Evolutionary conservation across 768 basidiomycete genomes (phyloP).

Genomic region (Pulveroboletus sp.): DNA sequence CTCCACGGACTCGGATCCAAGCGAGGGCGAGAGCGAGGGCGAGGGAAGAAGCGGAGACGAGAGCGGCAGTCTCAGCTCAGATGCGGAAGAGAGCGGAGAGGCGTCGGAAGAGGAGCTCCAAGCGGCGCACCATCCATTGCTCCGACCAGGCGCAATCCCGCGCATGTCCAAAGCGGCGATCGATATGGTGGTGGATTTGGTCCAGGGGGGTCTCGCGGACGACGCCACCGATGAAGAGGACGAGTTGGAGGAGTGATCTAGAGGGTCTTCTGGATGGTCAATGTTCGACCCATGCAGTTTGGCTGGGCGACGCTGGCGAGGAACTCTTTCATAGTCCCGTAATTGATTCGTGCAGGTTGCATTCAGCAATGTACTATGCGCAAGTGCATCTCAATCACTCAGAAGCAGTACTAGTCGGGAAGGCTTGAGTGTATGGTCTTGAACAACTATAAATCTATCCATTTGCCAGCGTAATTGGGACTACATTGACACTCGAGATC

Average conservation of each 20-base stretch:
- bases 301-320: neutral
- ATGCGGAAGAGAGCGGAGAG: slow-evolving; percentile 34
- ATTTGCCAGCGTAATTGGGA: no score
- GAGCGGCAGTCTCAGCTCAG: slow-evolving; percentile 31
- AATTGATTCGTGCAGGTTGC: neutral
- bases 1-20: slow-evolving; percentile 29
- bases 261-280: neutral
- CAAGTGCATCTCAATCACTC: neutral
- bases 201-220: slow-evolving; percentile 49
- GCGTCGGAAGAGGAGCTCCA: slow-evolving; percentile 45
- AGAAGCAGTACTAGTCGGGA: no score
- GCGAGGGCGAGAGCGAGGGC: slow-evolving; percentile 32
- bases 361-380: neutral
- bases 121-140: slow-evolving; percentile 55
- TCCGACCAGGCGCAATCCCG: slow-evolving; percentile 65
- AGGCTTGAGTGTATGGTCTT: no score
- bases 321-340: neutral
- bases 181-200: slow-evolving; percentile 61
- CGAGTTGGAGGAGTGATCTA: slow-evolving; percentile 44
- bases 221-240: slow-evolving; percentile 39
- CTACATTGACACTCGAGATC: no score
- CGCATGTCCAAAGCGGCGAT: slow-evolving; percentile 63
- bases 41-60: slow-evolving; percentile 25
- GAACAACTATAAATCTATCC: no score
- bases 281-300: neutral